Percentiles rank a stretch among this genome's conserved stretches.
Conservation (phyloP, 768 basidiomycete species). For the Lentinula raphanica region DNA sequence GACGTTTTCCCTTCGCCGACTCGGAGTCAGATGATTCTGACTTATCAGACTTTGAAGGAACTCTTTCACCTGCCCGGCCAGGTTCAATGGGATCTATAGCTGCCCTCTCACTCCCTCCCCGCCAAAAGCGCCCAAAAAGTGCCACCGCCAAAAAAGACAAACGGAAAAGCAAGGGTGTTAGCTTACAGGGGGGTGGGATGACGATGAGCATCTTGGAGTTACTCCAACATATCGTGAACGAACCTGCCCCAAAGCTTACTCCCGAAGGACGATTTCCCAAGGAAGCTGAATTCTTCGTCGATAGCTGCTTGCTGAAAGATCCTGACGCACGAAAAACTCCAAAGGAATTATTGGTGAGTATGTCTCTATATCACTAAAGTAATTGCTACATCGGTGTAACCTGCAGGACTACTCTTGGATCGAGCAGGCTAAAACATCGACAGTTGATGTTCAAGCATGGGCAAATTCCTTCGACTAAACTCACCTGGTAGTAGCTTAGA, state of each 20-base stretch:
- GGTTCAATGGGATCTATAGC: slow-evolving; percentile 44
- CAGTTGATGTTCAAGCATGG: slow-evolving; percentile 75
- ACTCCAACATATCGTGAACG: slow-evolving; percentile 97
- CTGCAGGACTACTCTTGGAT: slow-evolving; percentile 75
- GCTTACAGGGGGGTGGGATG: slow-evolving; percentile 90
- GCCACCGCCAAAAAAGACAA: slow-evolving; percentile 67
- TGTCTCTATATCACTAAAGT: background rate
- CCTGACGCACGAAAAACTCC: slow-evolving; percentile 79
- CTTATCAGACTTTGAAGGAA: slow-evolving; percentile 75
- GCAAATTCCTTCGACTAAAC: slow-evolving; percentile 40
- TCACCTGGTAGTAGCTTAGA: no score
- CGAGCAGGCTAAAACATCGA: slow-evolving; percentile 50
- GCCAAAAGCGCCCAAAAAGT: slow-evolving; percentile 29
- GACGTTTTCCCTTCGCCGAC: slow-evolving; percentile 94
- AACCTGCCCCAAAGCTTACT: slow-evolving; percentile 86
- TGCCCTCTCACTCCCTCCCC: slow-evolving; percentile 22
- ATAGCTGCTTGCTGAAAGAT: slow-evolving; percentile 88
- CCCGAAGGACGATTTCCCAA: slow-evolving; percentile 46
- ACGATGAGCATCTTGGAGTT: slow-evolving; percentile 98
- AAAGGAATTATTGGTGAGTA: slow-evolving; percentile 76
- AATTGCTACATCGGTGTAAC: background rate
- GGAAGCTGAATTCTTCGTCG: slow-evolving; percentile 80
- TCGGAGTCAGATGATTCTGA: slow-evolving; percentile 73
- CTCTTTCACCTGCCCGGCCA: slow-evolving; percentile 68
- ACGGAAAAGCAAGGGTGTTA: slow-evolving; percentile 88